Evolutionary conservation across 805 yeast species (phyloP).

Genomic region (Komagataella kurtzmanii): DNA sequence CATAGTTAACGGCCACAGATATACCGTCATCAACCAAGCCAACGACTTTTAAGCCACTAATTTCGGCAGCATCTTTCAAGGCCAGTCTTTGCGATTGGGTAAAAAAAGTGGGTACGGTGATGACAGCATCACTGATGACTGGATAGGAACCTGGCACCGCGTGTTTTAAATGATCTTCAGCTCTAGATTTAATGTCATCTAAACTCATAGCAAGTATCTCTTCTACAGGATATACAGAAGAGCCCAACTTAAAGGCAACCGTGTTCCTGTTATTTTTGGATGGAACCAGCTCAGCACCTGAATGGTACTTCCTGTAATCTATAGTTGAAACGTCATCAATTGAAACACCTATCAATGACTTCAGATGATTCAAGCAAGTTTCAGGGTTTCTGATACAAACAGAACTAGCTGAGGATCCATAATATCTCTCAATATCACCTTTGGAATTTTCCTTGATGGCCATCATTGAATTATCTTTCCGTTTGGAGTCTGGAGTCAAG

Average conservation of each 20-base stretch:
- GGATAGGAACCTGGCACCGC: slow-evolving; percentile 35
- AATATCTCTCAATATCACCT: slow-evolving; percentile 51
- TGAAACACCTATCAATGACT: slow-evolving; percentile 57
- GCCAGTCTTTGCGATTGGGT: slow-evolving; percentile 55
- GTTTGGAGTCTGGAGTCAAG: slow-evolving; percentile 78
- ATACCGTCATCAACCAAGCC: slow-evolving; percentile 80
- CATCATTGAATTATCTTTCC: slow-evolving; percentile 78
- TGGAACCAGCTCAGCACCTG: slow-evolving; percentile 39
- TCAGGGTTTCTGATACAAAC: slow-evolving; percentile 65
- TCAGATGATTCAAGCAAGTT: slow-evolving; percentile 51
- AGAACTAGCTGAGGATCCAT: slow-evolving; percentile 65
- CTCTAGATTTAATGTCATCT: slow-evolving; percentile 50
- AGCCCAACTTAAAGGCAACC: slow-evolving; percentile 39
- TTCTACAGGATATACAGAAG: slow-evolving; percentile 42
- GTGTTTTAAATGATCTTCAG: slow-evolving; percentile 42
- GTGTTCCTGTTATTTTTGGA: slow-evolving; percentile 33
- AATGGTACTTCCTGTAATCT: slow-evolving; percentile 39
- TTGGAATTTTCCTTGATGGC: slow-evolving; percentile 34
- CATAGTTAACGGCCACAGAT: slow-evolving; percentile 81
- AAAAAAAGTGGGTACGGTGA: slow-evolving; percentile 69
- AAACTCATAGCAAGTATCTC: slow-evolving; percentile 79
- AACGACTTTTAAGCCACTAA: slow-evolving; percentile 53
- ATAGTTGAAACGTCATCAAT: slow-evolving; percentile 30
- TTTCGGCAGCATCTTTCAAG: slow-evolving; percentile 53
- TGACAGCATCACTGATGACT: slow-evolving; percentile 49